Conservation (phyloP, 1,284 basidiomycete genomes). For the Xerocomus amazonicus region DNA sequence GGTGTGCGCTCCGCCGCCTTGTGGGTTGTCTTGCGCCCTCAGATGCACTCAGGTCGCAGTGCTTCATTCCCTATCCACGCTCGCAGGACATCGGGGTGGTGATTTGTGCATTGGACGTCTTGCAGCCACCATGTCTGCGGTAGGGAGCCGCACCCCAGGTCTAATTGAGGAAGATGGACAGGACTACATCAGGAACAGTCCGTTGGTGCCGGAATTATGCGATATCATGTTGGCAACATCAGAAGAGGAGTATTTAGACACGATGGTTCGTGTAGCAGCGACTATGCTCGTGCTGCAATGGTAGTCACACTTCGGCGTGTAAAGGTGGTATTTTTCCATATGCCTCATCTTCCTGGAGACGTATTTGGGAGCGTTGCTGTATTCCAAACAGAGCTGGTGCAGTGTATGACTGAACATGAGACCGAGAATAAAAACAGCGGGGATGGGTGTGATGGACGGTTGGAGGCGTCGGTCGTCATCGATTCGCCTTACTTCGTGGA, state of each 20-base stretch:
- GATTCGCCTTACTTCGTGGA: neutral
- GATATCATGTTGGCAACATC: slow-evolving; percentile 17
- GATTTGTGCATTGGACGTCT: slow-evolving; percentile 7
- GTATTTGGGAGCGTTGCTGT: neutral
- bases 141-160: neutral
- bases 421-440: neutral
- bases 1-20: slow-evolving; percentile 12
- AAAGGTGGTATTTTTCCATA: slow-evolving; percentile 13
- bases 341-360: slow-evolving; percentile 7
- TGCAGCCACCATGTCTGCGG: neutral
- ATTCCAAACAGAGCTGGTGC: slow-evolving; percentile 1
- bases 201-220: slow-evolving; percentile 6
- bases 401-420: neutral
- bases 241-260: slow-evolving; percentile 2
- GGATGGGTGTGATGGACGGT: neutral
- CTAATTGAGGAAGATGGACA: neutral
- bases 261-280: slow-evolving; percentile 9
- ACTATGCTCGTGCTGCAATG: neutral
- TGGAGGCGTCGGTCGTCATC: neutral
- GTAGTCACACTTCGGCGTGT: slow-evolving; percentile 6
- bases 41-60: slow-evolving; percentile 11
- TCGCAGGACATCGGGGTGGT: slow-evolving; percentile 15
- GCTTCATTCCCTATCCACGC: slow-evolving; percentile 20
- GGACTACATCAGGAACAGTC: neutral
- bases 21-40: slow-evolving; percentile 19